Evolutionary conservation across 2,329 filamentous ascomycete genomes (phyloP), one percentile per base, ranked within the genome.

Genomic region (Aotearoamyces nothofagi): DNA sequence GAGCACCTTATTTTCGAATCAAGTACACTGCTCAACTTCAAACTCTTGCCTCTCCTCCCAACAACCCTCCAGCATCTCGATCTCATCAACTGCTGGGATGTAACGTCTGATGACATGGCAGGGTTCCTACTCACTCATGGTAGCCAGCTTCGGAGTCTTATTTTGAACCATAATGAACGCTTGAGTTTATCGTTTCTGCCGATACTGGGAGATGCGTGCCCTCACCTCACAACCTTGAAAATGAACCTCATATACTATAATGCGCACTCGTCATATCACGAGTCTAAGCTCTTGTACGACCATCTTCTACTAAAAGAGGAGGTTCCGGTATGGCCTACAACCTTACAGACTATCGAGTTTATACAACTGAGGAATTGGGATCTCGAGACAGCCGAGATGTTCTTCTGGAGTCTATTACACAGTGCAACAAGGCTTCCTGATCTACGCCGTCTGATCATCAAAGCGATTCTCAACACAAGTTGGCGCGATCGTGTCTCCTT

Each of bases 401-500:
- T 94, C 41, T 79, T 94, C 40, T 64, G 69, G 22, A 90, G 82
- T 10, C 59, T 96, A 2, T 66, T 87, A 13, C 65, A 84, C 33
- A 71, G 69, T 27, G 82, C 84, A 1, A 57, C 63, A 1, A 53
- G 64, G 3, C 51, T 96, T 13, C 68, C 63, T 0, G 57, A 71
- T 33, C 63, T 96, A 14, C 74, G 83, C 6, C 61, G 65, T 24
- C 56, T 94, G 8, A 63, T 68, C 2, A 67, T 94, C 39, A 80
- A 77, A 43, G 75, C 78, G 1, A 87, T 83, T 51, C 60, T 94
- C 26, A 72, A 86, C 44, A 67, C 73, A 25, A 74, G 78, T 15
- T 93, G 84, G 81, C 75, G 83, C 36, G 71, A 83, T 45, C 71
- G 87, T 23, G 79, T 79, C 11, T 65, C 66, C n/a, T 76, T 94